phyloP scores from a whole-genome alignment of 2,329 filamentous ascomycete genomes.

The Ceratocystis papillata region DNA sequence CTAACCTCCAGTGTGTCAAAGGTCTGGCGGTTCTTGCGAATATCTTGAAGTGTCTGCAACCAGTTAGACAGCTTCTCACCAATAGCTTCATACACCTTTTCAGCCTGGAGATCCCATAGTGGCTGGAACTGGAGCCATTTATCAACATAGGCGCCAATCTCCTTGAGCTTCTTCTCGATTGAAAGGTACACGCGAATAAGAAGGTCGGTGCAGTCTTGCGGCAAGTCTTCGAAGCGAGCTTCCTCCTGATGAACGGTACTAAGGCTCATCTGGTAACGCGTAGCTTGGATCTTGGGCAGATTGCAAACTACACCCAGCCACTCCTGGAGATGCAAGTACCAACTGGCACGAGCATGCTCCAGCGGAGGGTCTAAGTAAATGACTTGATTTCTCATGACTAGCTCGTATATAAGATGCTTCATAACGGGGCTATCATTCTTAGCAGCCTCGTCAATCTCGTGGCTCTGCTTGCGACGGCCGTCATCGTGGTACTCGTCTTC shows the following conservation, averaged over 20 bases:
- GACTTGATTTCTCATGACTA: constrained; percentile 95
- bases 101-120: constrained; percentile 91
- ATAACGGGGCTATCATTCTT: constrained; percentile 52
- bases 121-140: constrained; percentile 99
- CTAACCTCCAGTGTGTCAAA: constrained; percentile 96
- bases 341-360: constrained; percentile 82
- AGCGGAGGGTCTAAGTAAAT: constrained; percentile 93
- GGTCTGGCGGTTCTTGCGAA: constrained; percentile 85
- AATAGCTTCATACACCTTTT: constrained; percentile 85
- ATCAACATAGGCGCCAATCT: constrained; percentile 78
- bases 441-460: constrained; percentile 35
- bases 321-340: constrained; percentile 83
- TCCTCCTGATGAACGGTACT: constrained; percentile 55
- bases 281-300: constrained; percentile 85
- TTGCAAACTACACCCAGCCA: constrained; percentile 93
- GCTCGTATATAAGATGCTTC: constrained; percentile 70
- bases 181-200: constrained; percentile 70
- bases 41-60: constrained; percentile 93
- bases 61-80: constrained; percentile 86
- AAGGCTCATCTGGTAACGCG: constrained; percentile 82
- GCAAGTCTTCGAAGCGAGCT: constrained; percentile 70
- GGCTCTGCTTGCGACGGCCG: constrained; percentile 42
- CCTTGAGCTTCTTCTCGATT: constrained; percentile 70
- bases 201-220: constrained; percentile 68
- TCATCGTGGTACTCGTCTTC: constrained; percentile 49